Evolutionary conservation across 2,329 filamentous ascomycete species (phyloP).

Genomic region (Ambrosiella cleistominuta): DNA sequence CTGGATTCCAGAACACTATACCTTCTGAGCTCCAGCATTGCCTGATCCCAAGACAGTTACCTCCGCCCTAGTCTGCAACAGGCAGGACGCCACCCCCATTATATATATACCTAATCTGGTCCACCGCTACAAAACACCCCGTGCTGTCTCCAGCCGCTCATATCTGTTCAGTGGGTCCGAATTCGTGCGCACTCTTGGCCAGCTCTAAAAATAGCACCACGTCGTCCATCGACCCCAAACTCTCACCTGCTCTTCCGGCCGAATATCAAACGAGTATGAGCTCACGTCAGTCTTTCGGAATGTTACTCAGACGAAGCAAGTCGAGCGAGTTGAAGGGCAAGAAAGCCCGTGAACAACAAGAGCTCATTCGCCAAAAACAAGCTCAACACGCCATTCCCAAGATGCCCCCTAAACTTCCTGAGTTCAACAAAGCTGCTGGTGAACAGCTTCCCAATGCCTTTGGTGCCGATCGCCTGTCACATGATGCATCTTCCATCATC

Average conservation of each 20-base stretch:
- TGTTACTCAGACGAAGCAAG: slow-evolving; percentile 50
- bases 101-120: background rate
- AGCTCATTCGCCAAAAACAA: slow-evolving; percentile 31
- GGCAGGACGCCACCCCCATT: background rate
- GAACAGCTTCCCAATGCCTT: slow-evolving; percentile 29
- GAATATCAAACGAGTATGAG: slow-evolving; percentile 19
- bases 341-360: slow-evolving; percentile 43
- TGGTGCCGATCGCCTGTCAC: slow-evolving; percentile 34
- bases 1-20: background rate
- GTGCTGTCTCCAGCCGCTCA: background rate
- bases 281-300: slow-evolving; percentile 30
- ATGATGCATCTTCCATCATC: slow-evolving; percentile 43
- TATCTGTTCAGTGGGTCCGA: no score
- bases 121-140: background rate
- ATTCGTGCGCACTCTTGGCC: background rate
- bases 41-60: background rate
- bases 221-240: background rate
- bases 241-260: background rate
- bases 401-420: slow-evolving; percentile 33
- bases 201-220: background rate
- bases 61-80: background rate
- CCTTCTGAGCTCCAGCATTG: background rate
- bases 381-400: slow-evolving; percentile 30
- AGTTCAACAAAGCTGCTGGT: slow-evolving; percentile 31
- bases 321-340: slow-evolving; percentile 46